Percentiles rank a stretch among this genome's conserved stretches.
phyloP scores from a whole-genome alignment of 192 early-diverging fungal genomes.

The Phycomyces nitens region DNA sequence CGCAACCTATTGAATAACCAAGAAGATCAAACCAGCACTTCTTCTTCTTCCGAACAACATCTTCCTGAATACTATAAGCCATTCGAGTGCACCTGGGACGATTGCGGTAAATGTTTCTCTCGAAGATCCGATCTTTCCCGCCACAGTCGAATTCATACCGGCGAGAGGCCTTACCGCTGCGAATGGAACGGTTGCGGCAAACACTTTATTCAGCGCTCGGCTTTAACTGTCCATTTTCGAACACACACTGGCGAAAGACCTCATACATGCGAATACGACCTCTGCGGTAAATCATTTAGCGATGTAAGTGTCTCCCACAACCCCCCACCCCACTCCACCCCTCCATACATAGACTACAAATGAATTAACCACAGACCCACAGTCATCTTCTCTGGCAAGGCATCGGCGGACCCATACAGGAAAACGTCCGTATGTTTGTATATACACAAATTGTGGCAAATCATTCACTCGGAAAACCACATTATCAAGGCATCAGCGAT shows the following conservation, averaged over 20 bases:
- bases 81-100: conserved; percentile 53
- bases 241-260: conserved; percentile 71
- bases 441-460: conserved; percentile 61
- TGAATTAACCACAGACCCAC: not conserved
- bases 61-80: conserved; percentile 32
- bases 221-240: conserved; percentile 70
- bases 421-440: conserved; percentile 64
- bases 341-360: no score
- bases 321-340: no score
- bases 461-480: conserved; percentile 61
- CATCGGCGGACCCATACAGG: conserved; percentile 69
- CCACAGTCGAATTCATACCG: conserved; percentile 69
- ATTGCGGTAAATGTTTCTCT: conserved; percentile 66
- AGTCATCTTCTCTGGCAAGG: conserved; percentile 65
- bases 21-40: conserved; percentile 5
- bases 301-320: conserved; percentile 42
- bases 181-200: conserved; percentile 62
- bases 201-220: conserved; percentile 75
- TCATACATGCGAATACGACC: conserved; percentile 58
- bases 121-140: conserved; percentile 68
- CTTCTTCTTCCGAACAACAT: conserved; percentile 8
- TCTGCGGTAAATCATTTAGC: conserved; percentile 69
- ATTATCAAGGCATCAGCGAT: conserved; percentile 51
- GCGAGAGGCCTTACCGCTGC: conserved; percentile 69
- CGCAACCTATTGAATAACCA: conserved; percentile 17